Base-by-base conservation (phyloP, 768 basidiomycete genomes). In the Hygrophoropsis aurantiaca region DNA sequence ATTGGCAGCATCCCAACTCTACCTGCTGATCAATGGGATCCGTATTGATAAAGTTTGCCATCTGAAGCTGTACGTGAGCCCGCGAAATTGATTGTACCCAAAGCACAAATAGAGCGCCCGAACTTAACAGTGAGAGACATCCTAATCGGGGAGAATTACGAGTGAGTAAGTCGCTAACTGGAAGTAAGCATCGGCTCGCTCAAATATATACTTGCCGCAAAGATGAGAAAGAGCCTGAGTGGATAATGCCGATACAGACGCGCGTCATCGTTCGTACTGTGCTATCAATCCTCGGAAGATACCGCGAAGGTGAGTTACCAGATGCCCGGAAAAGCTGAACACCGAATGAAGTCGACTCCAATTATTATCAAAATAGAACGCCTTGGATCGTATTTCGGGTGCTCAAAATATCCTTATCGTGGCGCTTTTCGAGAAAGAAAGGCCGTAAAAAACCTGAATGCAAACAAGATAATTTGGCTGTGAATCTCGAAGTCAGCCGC, bases 361-460 rank as follows among this genome's bases (percentile, higher is more conserved):
- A 40, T 19, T 42, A 40, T 15, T 11, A 19, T 46, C 38, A 20
- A 46, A 15, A 43, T 46, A 19, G 44, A 46, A 40, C 40, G 41
- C 4, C 40, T 7, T n/a, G 20, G 44, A 46, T 26, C 40, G 41
- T 46, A 45, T 25, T 24, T 46, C 13, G 55, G 53, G 51, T 47
- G 52, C 53, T 52, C 27, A 46, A 64, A 57, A 66, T 64, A 62
- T 53, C 52, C 50, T 62, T 64, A 64, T 65, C 62, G 40, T 33
- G 13, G 13, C 7, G 7, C 7, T 30, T 7, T 13, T 6, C 27
- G 27, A 30, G 27, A 30, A 13, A 13, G 27, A 7, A 30, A 30
- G 27, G 27, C 13, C 27, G 13, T 30, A 7, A 30, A 30, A 13
- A 13, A 13, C 13, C 6, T 6, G 27, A 30, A 30, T 6, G 27